Evolutionary conservation across 805 yeast species (phyloP).

Genomic region (Teunomyces panamensis): DNA sequence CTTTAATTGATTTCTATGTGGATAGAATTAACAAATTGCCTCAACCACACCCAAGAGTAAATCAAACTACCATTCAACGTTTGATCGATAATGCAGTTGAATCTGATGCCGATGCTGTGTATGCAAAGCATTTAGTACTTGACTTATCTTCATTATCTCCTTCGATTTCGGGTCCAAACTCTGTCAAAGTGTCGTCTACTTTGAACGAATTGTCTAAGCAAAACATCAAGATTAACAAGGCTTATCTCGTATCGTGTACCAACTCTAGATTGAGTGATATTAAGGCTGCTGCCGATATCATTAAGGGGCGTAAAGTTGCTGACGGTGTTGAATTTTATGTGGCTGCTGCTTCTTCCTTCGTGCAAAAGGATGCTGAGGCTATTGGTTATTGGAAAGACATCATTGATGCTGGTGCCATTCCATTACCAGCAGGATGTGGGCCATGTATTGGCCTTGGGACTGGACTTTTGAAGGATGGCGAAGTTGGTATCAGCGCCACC

Average conservation of each 20-base stretch:
- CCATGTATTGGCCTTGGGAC: conserved; percentile 98
- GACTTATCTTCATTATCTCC: conserved; percentile 83
- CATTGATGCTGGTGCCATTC: conserved; percentile 88
- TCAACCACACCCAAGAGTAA: conserved; percentile 83
- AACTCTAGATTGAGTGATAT: conserved; percentile 92
- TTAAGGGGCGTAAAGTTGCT: conserved; percentile 79
- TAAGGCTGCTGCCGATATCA: conserved; percentile 88
- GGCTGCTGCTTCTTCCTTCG: conserved; percentile 95
- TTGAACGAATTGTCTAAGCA: conserved; percentile 69
- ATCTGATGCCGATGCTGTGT: conserved; percentile 76
- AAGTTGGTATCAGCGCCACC: conserved; percentile 97
- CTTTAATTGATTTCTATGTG: conserved; percentile 70
- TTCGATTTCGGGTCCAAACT: conserved; percentile 93
- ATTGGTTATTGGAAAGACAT: conserved; percentile 90
- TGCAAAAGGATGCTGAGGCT: conserved; percentile 88
- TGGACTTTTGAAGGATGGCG: conserved; percentile 91
- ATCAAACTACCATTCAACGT: conserved; percentile 51
- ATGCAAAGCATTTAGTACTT: conserved; percentile 82
- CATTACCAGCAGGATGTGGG: conserved; percentile 98
- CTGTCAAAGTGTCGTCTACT: conserved; percentile 86
- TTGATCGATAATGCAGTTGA: conserved; percentile 42
- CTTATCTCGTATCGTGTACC: conserved; percentile 96
- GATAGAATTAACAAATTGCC: conserved; percentile 56
- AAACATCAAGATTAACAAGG: conserved; percentile 81
- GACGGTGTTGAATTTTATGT: conserved; percentile 91